Percentiles rank a stretch among this genome's conserved stretches.
These are phyloP conservation scores for Euryodendron excelsum DNA, from an alignment of 148 eudicot genomes.

Conservation along the genomic window DNA sequence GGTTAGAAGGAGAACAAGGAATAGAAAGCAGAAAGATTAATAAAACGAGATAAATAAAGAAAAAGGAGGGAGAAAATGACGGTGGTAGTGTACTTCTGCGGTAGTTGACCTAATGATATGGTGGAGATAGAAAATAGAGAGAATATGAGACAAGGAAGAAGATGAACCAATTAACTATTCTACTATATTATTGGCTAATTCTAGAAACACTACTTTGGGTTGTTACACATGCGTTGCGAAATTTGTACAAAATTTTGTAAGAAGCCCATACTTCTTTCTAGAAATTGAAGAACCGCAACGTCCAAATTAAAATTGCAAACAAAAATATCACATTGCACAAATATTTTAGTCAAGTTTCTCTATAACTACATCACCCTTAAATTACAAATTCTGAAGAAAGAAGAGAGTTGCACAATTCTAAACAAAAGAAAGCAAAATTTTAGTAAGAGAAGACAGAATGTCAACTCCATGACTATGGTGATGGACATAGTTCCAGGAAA, in stretches of 20 bases:
- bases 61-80: too few relatives aligned
- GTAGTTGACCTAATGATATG: too few relatives aligned
- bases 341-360: neutral
- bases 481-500: neutral
- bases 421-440: neutral
- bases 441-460: neutral
- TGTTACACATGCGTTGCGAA: neutral
- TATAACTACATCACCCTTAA: neutral
- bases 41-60: too few relatives aligned
- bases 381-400: too few relatives aligned
- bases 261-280: neutral
- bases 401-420: neutral
- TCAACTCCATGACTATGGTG: neutral
- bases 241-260: neutral
- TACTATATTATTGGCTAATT: too few relatives aligned
- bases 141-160: too few relatives aligned
- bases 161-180: too few relatives aligned
- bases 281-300: neutral
- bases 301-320: neutral
- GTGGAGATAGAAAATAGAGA: too few relatives aligned
- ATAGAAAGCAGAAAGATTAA: too few relatives aligned
- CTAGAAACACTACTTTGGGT: neutral
- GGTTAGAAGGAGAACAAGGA: too few relatives aligned
- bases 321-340: neutral
- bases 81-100: too few relatives aligned